Conservation (phyloP, 192 early-diverging fungal genomes). For the Diversispora eburnea region DNA sequence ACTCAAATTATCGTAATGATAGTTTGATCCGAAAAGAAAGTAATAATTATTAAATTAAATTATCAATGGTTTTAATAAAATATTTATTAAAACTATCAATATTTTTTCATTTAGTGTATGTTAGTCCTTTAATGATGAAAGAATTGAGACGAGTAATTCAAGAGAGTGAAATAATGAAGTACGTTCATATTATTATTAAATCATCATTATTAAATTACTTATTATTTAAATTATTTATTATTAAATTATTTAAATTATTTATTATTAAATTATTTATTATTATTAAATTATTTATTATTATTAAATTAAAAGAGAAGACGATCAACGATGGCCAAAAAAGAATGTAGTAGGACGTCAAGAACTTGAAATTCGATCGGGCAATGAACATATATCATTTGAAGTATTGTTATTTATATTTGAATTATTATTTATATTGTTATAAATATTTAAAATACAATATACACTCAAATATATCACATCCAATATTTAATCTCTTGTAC, state of each 20-base stretch:
- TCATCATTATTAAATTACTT: constrained; percentile 3
- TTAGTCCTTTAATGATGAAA: constrained; percentile 73
- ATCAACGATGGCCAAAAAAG: constrained; percentile 84
- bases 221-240: background rate
- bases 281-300: too few relatives aligned
- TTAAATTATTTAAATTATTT: background rate
- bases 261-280: constrained; percentile 14
- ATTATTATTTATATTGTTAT: background rate
- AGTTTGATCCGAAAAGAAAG: constrained; percentile 92
- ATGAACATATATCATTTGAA: constrained; percentile 90
- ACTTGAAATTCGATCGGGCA: constrained; percentile 88
- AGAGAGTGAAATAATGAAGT: constrained; percentile 90
- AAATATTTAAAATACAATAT: constrained; percentile 25
- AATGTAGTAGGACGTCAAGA: constrained; percentile 90
- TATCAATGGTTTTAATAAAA: background rate
- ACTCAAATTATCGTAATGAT: constrained; percentile 97
- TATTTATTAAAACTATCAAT: background rate
- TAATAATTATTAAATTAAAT: constrained; percentile 38
- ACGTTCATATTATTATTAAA: constrained; percentile 24
- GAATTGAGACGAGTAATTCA: constrained; percentile 87
- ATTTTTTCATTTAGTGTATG: constrained; percentile 55
- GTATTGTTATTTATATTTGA: constrained; percentile 37
- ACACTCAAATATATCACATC: background rate
- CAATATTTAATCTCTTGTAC: background rate
- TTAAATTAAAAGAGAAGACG: constrained; percentile 67